phyloP scores from a whole-genome alignment of 306 rosid species.

The Pueraria montana region DNA sequence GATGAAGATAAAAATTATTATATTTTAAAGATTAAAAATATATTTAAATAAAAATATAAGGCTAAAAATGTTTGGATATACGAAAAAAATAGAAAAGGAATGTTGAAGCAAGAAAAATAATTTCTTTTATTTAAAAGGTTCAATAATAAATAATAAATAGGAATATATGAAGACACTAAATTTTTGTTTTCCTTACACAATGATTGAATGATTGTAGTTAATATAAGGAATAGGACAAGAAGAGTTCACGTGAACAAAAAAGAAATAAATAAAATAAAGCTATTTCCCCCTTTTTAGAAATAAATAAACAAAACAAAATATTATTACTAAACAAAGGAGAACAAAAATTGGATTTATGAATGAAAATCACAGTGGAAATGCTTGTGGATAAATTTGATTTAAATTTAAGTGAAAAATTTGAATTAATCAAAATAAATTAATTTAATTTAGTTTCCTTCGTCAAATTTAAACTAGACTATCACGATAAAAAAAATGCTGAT shows the following conservation, averaged over 20 bases:
- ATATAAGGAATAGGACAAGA: not conserved
- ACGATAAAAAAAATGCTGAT: not conserved
- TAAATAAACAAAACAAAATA: not conserved
- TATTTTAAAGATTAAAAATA: not conserved
- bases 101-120: not conserved
- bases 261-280: not conserved
- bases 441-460: not conserved
- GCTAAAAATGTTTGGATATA: not conserved
- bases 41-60: not conserved
- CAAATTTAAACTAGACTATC: not conserved
- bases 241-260: not conserved
- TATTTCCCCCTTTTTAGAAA: not conserved
- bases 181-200: not conserved
- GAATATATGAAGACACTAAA: not conserved
- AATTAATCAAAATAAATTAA: not conserved
- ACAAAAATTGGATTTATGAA: not conserved
- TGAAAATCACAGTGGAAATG: not conserved
- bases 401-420: not conserved
- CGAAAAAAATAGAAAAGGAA: not conserved
- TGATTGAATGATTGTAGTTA: not conserved
- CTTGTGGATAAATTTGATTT: not conserved
- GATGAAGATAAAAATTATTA: not conserved
- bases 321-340: not conserved
- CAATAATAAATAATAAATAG: not conserved
- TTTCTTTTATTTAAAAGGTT: not conserved